A percentile compares a stretch with the other conserved stretches of the same genome.
Evolutionary conservation across 352 stramenopile species (phyloP).

Genomic region (Phytophthora pisi): DNA sequence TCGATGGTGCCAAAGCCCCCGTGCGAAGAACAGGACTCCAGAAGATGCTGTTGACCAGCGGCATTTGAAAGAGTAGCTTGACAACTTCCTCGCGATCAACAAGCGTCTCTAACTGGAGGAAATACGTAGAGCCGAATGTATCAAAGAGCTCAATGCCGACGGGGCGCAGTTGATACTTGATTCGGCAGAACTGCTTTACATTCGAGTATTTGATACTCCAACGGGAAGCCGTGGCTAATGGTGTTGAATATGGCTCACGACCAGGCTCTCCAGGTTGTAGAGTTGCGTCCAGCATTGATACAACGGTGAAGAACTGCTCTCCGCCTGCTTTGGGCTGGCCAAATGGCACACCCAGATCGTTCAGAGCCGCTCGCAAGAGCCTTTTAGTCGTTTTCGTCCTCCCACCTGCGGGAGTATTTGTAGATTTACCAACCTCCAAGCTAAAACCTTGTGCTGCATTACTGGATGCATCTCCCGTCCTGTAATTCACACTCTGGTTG

Average conservation of each 20-base stretch:
- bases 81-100: conserved; percentile 67
- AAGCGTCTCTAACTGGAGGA: conserved; percentile 68
- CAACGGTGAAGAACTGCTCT: conserved; percentile 55
- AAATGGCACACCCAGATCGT: conserved; percentile 57
- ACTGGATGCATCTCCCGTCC: background rate
- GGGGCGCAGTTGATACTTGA: conserved; percentile 81
- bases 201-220: conserved; percentile 72
- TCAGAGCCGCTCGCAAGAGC: conserved; percentile 55
- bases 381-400: conserved; percentile 61
- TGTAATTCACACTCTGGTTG: background rate
- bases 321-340: conserved; percentile 39
- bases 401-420: conserved; percentile 4
- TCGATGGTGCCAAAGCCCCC: conserved; percentile 60
- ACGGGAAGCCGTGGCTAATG: conserved; percentile 24
- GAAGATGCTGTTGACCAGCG: conserved; percentile 82
- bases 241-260: background rate
- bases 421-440: conserved; percentile 1
- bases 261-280: background rate
- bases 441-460: background rate
- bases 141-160: conserved; percentile 83
- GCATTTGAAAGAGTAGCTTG: conserved; percentile 80
- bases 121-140: conserved; percentile 68
- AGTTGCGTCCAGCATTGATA: conserved; percentile 25
- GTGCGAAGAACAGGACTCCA: conserved; percentile 75
- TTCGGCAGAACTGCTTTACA: conserved; percentile 79